These are phyloP conservation scores for Aquilaria sinensis DNA, from an alignment of 345 rosid species.

Conservation along the genomic window DNA sequence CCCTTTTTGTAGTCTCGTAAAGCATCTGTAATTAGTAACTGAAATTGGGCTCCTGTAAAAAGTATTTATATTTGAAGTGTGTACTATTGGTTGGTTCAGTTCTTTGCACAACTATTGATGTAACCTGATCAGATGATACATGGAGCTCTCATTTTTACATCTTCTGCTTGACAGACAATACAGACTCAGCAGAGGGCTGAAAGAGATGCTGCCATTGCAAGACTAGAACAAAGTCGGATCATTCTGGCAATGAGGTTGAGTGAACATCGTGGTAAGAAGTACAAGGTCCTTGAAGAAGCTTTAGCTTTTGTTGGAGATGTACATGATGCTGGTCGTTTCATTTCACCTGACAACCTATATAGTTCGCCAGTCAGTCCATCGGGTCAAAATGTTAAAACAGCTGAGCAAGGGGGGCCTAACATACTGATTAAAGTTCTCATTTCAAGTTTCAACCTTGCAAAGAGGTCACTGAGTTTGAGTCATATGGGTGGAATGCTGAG, in stretches of 20 bases:
- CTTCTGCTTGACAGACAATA: constrained; percentile 45
- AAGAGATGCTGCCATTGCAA: constrained; percentile 82
- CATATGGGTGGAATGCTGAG: constrained; percentile 64
- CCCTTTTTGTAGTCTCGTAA: no score
- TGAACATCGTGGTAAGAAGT: constrained; percentile 78
- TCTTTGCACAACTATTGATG: neutral
- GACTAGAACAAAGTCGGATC: constrained; percentile 87
- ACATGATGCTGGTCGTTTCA: constrained; percentile 32
- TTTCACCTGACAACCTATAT: constrained; percentile 57
- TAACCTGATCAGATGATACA: neutral
- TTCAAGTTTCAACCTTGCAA: constrained; percentile 55
- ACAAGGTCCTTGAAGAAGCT: constrained; percentile 88
- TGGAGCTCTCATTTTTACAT: constrained; percentile 6
- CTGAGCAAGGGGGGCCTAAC: constrained; percentile 28
- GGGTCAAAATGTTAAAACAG: constrained; percentile 21
- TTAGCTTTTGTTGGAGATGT: constrained; percentile 76
- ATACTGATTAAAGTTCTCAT: constrained; percentile 35
- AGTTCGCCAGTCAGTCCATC: constrained; percentile 29
- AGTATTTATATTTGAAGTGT: neutral
- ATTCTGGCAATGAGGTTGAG: constrained; percentile 79
- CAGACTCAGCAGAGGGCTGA: constrained; percentile 84
- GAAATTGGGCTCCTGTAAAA: no score
- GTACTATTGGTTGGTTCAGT: neutral
- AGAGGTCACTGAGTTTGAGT: constrained; percentile 48
- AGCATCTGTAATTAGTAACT: no score